Conservation (phyloP, 352 stramenopile genomes). For the Pythium scleroteichum region DNA sequence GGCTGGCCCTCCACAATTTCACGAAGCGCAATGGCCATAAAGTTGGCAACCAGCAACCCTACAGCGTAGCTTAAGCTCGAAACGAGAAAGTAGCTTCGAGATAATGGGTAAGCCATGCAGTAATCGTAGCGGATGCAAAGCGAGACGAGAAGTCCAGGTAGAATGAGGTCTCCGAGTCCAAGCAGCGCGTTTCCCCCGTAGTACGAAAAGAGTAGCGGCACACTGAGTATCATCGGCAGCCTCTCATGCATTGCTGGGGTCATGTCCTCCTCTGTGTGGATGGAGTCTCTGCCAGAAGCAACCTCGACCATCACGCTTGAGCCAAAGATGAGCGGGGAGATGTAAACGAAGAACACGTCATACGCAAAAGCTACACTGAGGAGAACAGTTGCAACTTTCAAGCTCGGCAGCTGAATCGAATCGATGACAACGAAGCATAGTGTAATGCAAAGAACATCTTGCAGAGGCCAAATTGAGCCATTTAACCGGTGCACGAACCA, state of each 20-base stretch:
- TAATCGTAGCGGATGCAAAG: conserved; percentile 93
- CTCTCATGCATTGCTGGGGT: conserved; percentile 24
- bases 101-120: conserved; percentile 51
- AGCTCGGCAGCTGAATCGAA: conserved; percentile 72
- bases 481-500: conserved; percentile 69
- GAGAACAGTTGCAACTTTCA: conserved; percentile 83
- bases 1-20: conserved; percentile 88
- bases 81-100: conserved; percentile 76
- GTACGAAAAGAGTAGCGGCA: conserved; percentile 89
- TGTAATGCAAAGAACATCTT: conserved; percentile 87
- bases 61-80: conserved; percentile 80
- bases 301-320: conserved; percentile 92
- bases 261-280: conserved; percentile 8
- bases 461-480: conserved; percentile 78
- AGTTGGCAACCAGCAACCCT: conserved; percentile 91
- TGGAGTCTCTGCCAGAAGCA: conserved; percentile 54
- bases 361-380: conserved; percentile 90
- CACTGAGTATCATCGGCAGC: conserved; percentile 73
- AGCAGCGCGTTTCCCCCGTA: conserved; percentile 89
- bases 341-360: conserved; percentile 95
- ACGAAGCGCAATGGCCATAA: conserved; percentile 90
- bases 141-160: conserved; percentile 90
- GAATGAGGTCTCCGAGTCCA: conserved; percentile 93
- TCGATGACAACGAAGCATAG: conserved; percentile 90
- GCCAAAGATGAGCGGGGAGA: conserved; percentile 83